Conservation (phyloP, 352 stramenopile genomes). For the Hyaloperonospora brassicae region DNA sequence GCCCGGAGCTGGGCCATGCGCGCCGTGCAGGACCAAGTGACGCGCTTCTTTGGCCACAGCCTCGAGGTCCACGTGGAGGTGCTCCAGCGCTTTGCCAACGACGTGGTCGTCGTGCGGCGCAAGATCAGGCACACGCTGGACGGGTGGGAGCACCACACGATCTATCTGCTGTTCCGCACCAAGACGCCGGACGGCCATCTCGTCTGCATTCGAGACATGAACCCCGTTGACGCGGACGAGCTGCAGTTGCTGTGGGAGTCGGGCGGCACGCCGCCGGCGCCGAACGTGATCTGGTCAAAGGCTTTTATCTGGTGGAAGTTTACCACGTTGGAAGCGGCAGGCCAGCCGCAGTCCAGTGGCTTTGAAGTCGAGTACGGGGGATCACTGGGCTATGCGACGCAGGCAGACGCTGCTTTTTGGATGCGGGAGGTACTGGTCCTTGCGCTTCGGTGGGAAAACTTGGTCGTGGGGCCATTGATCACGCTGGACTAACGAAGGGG, state of each 20-base stretch:
- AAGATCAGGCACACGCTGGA: conserved; percentile 52
- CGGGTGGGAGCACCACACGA: conserved; percentile 53
- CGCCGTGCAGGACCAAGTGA: conserved; percentile 43
- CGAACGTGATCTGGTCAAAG: conserved; percentile 54
- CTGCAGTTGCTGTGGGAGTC: conserved; percentile 21
- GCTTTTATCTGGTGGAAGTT: conserved; percentile 65
- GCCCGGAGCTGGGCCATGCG: conserved; percentile 48
- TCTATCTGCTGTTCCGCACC: conserved; percentile 65
- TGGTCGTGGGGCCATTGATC: conserved; percentile 42
- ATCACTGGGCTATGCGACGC: conserved; percentile 32
- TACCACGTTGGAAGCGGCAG: conserved; percentile 28
- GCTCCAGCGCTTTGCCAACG: conserved; percentile 41
- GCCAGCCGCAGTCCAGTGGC: conserved; percentile 15
- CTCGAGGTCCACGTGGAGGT: conserved; percentile 44
- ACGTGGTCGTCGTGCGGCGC: conserved; percentile 47
- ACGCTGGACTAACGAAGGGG: conserved; percentile 23
- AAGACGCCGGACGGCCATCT: conserved; percentile 56
- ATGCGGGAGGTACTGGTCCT: conserved; percentile 50
- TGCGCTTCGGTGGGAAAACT: conserved; percentile 46
- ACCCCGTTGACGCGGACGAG: conserved; percentile 34
- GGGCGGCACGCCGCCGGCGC: conserved; percentile 9
- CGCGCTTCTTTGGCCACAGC: conserved; percentile 48
- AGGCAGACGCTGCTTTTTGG: conserved; percentile 43
- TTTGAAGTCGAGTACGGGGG: conserved; percentile 58
- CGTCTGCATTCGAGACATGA: conserved; percentile 62